Evolutionary conservation across 768 basidiomycete species (phyloP).

Genomic region (Plicaturopsis crispa): DNA sequence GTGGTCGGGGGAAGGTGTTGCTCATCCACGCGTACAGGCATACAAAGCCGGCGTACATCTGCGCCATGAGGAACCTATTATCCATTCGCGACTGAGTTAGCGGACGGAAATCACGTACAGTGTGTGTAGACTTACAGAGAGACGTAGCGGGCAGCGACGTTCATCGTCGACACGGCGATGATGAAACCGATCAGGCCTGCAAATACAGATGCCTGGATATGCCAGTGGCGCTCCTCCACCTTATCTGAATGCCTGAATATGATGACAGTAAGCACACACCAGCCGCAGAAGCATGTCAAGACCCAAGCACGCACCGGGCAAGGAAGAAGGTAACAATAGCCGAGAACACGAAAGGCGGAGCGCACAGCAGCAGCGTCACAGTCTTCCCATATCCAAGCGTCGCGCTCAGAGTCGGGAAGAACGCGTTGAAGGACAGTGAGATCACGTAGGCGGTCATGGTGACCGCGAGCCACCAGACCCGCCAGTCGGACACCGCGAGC

Average conservation of each 20-base stretch:
- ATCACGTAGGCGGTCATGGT: slow-evolving; percentile 53
- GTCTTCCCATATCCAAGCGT: slow-evolving; percentile 65
- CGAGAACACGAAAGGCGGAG: slow-evolving; percentile 69
- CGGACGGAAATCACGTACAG: neutral
- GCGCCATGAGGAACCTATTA: slow-evolving; percentile 67
- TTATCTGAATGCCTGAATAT: slow-evolving; percentile 69
- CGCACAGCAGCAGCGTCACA: slow-evolving; percentile 64
- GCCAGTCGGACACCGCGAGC: slow-evolving; percentile 69
- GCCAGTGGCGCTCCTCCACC: slow-evolving; percentile 62
- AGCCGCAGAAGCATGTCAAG: neutral
- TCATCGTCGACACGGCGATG: slow-evolving; percentile 58
- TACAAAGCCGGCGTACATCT: slow-evolving; percentile 67
- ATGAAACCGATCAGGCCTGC: slow-evolving; percentile 64
- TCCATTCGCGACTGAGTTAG: slow-evolving; percentile 1
- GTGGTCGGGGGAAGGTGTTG: slow-evolving; percentile 63
- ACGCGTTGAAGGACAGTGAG: slow-evolving; percentile 70
- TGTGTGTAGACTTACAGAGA: slow-evolving; percentile 40
- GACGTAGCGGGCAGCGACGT: slow-evolving; percentile 53
- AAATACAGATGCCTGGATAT: slow-evolving; percentile 44
- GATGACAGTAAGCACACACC: slow-evolving; percentile 2
- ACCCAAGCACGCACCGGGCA: slow-evolving; percentile 34
- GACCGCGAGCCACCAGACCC: slow-evolving; percentile 76
- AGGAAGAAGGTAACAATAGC: slow-evolving; percentile 45
- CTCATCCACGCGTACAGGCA: slow-evolving; percentile 50
- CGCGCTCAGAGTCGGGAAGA: slow-evolving; percentile 69